Evolutionary conservation across 2,329 filamentous ascomycete species (phyloP).

Genomic region (Neonectria hederae): DNA sequence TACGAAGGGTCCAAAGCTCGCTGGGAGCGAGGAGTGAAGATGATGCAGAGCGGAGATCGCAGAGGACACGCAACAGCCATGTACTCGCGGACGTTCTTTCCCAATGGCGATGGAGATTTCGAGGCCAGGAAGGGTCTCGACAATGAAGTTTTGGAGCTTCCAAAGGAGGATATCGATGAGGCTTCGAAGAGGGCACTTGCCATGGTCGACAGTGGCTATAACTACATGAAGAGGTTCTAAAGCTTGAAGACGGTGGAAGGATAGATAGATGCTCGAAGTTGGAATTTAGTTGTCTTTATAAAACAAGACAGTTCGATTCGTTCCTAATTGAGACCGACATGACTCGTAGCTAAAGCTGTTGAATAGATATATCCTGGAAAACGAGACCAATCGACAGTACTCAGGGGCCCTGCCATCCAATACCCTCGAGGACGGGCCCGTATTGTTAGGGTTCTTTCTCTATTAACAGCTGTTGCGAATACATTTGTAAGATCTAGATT

Average conservation of each 20-base stretch:
- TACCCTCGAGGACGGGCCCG: no score
- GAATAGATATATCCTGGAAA: no score
- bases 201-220: constrained; percentile 43
- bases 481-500: no score
- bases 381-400: background rate
- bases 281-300: background rate
- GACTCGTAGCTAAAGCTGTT: background rate
- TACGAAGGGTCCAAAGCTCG: constrained; percentile 58
- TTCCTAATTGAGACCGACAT: background rate
- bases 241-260: background rate
- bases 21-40: constrained; percentile 57
- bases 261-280: background rate
- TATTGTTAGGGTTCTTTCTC: no score
- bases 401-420: no score
- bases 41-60: constrained; percentile 52
- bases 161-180: constrained; percentile 67
- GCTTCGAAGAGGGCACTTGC: constrained; percentile 60
- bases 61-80: constrained; percentile 59
- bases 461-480: no score
- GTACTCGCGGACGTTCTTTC: constrained; percentile 65
- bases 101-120: constrained; percentile 53
- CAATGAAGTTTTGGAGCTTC: constrained; percentile 66
- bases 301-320: background rate
- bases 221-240: constrained; percentile 33
- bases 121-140: constrained; percentile 47